Evolutionary conservation across 2,329 filamentous ascomycete species (phyloP).

Genomic region (Beauveria varroae): DNA sequence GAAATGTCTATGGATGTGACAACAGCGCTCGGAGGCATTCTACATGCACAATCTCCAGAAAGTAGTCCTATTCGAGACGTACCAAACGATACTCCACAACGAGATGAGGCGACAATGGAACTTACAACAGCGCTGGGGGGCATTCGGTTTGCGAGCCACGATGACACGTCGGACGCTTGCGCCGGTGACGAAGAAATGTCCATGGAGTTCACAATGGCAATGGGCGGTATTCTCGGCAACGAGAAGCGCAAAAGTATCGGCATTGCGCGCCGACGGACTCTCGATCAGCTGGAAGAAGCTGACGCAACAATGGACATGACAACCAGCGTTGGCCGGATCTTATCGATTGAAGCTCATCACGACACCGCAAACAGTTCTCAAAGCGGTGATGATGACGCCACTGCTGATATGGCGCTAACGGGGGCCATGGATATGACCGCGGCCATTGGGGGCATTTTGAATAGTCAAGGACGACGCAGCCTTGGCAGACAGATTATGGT

Average conservation of each 20-base stretch:
- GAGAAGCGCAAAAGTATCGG: conserved; percentile 6
- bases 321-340: conserved; percentile 66
- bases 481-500: conserved; percentile 52
- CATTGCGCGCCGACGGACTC: not conserved
- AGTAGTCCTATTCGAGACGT: conserved; percentile 3
- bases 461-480: conserved; percentile 21
- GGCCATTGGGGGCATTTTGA: conserved; percentile 55
- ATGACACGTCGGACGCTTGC: conserved; percentile 2
- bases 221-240: conserved; percentile 11
- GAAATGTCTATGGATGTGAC: conserved; percentile 96
- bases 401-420: conserved; percentile 55
- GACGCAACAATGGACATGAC: conserved; percentile 73
- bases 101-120: conserved; percentile 10
- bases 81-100: not conserved
- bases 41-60: conserved; percentile 35
- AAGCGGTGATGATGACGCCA: conserved; percentile 49
- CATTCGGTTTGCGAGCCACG: not conserved
- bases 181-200: conserved; percentile 26
- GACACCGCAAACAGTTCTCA: conserved; percentile 31
- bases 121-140: conserved; percentile 10
- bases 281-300: not conserved
- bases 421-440: conserved; percentile 56
- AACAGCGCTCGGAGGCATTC: conserved; percentile 69
- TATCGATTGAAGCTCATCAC: conserved; percentile 23
- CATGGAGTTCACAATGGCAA: conserved; percentile 22